phyloP scores from a whole-genome alignment of 306 rosid genomes.

The Gleditsia sinensis region DNA sequence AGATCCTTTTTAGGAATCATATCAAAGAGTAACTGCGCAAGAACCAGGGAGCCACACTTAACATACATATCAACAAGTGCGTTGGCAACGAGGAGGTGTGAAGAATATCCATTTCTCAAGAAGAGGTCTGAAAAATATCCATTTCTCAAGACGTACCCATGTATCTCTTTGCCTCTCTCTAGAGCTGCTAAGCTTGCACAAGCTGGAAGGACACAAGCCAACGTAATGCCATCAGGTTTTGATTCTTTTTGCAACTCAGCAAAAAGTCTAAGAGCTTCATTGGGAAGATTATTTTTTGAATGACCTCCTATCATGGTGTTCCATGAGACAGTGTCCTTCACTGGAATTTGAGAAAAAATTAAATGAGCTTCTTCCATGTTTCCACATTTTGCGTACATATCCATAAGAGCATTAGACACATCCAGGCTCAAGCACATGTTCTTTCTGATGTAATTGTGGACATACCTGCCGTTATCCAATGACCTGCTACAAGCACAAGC shows the following conservation, averaged over 20 bases:
- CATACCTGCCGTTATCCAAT: slow-evolving; percentile 52
- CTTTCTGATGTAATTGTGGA: slow-evolving; percentile 59
- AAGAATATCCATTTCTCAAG: slow-evolving; percentile 51
- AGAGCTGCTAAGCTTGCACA: slow-evolving; percentile 76
- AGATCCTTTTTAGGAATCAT: slow-evolving; percentile 57
- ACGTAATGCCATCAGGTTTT: slow-evolving; percentile 54
- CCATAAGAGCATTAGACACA: slow-evolving; percentile 76
- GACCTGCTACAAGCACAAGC: slow-evolving; percentile 59
- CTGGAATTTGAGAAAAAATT: slow-evolving; percentile 53
- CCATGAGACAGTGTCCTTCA: slow-evolving; percentile 69
- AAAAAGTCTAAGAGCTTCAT: slow-evolving; percentile 59
- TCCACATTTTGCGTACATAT: slow-evolving; percentile 88
- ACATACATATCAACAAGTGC: slow-evolving; percentile 76
- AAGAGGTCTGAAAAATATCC: slow-evolving; percentile 47
- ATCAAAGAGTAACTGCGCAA: slow-evolving; percentile 53
- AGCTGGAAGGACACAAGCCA: slow-evolving; percentile 70
- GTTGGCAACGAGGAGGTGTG: slow-evolving; percentile 53
- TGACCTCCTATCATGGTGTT: slow-evolving; percentile 79
- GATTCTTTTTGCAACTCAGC: slow-evolving; percentile 52
- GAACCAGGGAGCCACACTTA: slow-evolving; percentile 64
- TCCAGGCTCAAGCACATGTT: slow-evolving; percentile 51
- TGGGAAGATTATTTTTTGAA: slow-evolving; percentile 62
- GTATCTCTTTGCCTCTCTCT: slow-evolving; percentile 68
- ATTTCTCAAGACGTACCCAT: slow-evolving; percentile 56
- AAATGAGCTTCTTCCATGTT: slow-evolving; percentile 69